phyloP scores from a whole-genome alignment of 2,329 filamentous ascomycete genomes.

The Nannizziopsis arthrosporioides region DNA sequence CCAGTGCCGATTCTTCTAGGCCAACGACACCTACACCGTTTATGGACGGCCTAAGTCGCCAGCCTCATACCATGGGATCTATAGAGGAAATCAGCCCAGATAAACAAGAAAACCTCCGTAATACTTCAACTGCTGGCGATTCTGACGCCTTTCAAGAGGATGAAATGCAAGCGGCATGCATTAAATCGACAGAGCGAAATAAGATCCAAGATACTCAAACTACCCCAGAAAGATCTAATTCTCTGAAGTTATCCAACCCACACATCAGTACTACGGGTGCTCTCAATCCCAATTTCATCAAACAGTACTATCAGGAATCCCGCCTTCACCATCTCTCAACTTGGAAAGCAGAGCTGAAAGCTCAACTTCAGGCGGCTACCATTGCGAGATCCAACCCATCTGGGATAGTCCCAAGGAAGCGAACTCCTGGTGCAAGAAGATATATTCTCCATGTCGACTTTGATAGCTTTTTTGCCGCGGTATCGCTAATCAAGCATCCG shows the following conservation, averaged over 20 bases:
- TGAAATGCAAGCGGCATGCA: neutral
- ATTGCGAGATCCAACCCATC: conserved; percentile 49
- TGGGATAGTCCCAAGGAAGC: conserved; percentile 39
- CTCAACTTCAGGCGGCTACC: conserved; percentile 69
- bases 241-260: conserved; percentile 69
- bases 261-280: conserved; percentile 78
- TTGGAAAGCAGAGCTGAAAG: conserved; percentile 92
- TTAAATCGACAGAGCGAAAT: neutral
- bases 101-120: too few relatives aligned
- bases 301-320: conserved; percentile 91
- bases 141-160: neutral
- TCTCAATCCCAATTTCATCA: conserved; percentile 82
- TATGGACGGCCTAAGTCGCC: neutral
- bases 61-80: neutral
- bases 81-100: too few relatives aligned
- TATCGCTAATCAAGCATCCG: conserved; percentile 68
- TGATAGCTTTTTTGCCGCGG: conserved; percentile 94
- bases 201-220: conserved; percentile 29
- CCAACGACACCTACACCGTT: neutral
- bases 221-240: conserved; percentile 90
- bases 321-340: conserved; percentile 87
- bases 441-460: conserved; percentile 97
- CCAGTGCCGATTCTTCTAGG: neutral
- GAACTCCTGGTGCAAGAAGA: conserved; percentile 52
- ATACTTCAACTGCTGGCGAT: neutral